These are phyloP conservation scores for Pythium sukuiense DNA, from an alignment of 352 stramenopile genomes.

Conservation along the genomic window DNA sequence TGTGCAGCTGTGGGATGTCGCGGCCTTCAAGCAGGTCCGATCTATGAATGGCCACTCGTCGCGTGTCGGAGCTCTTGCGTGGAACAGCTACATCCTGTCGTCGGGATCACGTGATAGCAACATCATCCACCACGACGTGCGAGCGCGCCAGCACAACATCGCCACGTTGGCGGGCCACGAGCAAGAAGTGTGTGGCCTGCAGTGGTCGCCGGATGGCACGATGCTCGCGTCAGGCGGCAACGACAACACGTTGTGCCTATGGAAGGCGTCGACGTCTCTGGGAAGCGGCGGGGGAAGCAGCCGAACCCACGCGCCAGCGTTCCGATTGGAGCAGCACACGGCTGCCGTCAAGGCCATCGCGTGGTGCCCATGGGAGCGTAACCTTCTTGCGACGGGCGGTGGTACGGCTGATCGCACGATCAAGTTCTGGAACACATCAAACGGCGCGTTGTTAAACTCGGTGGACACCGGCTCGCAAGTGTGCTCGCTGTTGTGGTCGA, in stretches of 20 bases:
- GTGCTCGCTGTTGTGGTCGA: slow-evolving; percentile 95
- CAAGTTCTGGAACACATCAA: slow-evolving; percentile 99
- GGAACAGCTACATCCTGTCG: slow-evolving; percentile 94
- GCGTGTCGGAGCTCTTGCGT: slow-evolving; percentile 94
- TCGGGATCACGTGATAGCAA: slow-evolving; percentile 94
- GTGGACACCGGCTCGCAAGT: slow-evolving; percentile 98
- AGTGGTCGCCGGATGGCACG: slow-evolving; percentile 96
- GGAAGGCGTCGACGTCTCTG: slow-evolving; percentile 89
- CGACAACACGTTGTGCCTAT: slow-evolving; percentile 97
- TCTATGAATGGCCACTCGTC: slow-evolving; percentile 92
- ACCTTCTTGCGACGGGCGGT: slow-evolving; percentile 96
- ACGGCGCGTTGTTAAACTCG: slow-evolving; percentile 94
- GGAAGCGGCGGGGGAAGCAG: slow-evolving; percentile 36
- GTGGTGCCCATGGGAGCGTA: slow-evolving; percentile 98
- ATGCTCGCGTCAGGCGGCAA: slow-evolving; percentile 97
- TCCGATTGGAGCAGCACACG: slow-evolving; percentile 94
- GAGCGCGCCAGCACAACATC: slow-evolving; percentile 79
- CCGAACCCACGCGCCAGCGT: slow-evolving; percentile 57
- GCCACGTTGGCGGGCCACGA: slow-evolving; percentile 92
- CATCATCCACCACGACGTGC: slow-evolving; percentile 89
- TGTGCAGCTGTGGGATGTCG: slow-evolving; percentile 98
- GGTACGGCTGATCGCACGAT: slow-evolving; percentile 98
- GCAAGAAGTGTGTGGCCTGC: slow-evolving; percentile 97
- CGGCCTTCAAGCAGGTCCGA: slow-evolving; percentile 90
- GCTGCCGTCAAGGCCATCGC: slow-evolving; percentile 98